Evolutionary conservation across 164 flowering plant species (phyloP).

Genomic region (Tetracentron sinense): DNA sequence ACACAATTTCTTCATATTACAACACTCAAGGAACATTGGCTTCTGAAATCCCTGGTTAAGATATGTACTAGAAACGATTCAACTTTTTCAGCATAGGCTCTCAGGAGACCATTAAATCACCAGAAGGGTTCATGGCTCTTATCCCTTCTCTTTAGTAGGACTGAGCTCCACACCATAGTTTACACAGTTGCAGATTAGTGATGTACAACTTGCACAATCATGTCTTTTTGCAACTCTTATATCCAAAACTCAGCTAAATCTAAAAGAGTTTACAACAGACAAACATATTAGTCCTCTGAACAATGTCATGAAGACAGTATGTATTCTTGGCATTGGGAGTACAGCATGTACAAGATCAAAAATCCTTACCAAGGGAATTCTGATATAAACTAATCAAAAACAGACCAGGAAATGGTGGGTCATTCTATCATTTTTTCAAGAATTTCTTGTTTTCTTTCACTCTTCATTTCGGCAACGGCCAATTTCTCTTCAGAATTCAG

Average conservation of each 20-base stretch:
- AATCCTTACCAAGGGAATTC: background rate
- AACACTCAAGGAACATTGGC: no score
- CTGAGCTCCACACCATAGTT: background rate
- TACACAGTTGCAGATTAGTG: background rate
- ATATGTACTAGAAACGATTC: no score
- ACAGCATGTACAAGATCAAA: background rate
- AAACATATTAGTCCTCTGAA: conserved; percentile 3
- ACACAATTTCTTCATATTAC: no score
- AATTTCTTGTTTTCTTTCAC: background rate
- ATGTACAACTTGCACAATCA: conserved; percentile 15
- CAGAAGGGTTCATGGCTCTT: background rate
- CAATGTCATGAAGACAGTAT: conserved; percentile 9
- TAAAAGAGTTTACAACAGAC: background rate
- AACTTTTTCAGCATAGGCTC: no score
- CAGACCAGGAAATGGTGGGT: background rate
- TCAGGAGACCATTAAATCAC: no score
- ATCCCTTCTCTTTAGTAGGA: background rate
- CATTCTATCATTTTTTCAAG: background rate
- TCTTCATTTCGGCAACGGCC: conserved; percentile 6
- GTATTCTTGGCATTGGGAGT: background rate
- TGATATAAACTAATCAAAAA: background rate
- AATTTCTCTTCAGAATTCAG: conserved; percentile 43
- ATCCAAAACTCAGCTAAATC: conserved; percentile 16
- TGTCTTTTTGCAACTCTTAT: conserved; percentile 1
- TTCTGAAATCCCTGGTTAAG: no score